Conservation (phyloP, 768 basidiomycete genomes). For the Basidioascus undulatus region DNA sequence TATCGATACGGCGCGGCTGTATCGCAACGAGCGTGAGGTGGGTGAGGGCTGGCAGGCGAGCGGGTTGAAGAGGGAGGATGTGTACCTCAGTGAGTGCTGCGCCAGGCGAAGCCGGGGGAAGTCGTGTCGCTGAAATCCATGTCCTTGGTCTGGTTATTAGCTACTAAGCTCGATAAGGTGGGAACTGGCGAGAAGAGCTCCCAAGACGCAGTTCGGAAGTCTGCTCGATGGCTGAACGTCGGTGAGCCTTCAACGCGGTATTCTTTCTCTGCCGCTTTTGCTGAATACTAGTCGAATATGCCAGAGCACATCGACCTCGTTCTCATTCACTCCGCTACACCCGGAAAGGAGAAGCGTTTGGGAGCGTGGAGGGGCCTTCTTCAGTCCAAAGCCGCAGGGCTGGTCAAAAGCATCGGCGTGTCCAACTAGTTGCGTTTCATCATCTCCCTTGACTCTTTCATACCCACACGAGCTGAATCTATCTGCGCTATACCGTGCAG, state of each 20-base stretch:
- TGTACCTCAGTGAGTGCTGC: slow-evolving; percentile 40
- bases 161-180: slow-evolving; percentile 24
- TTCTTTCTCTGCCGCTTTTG: neutral
- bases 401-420: slow-evolving; percentile 49
- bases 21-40: slow-evolving; percentile 6
- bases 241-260: neutral
- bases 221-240: neutral
- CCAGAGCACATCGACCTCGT: slow-evolving; percentile 46
- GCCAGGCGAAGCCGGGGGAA: neutral
- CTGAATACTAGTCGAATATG: slow-evolving; percentile 3
- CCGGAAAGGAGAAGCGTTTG: slow-evolving; percentile 39
- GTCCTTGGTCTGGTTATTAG: neutral
- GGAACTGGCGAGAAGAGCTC: slow-evolving; percentile 37
- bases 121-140: too few relatives aligned
- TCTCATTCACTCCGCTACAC: slow-evolving; percentile 48
- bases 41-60: slow-evolving; percentile 13
- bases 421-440: slow-evolving; percentile 46
- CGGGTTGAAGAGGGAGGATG: slow-evolving; percentile 29
- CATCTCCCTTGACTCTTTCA: neutral
- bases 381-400: slow-evolving; percentile 33
- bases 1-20: slow-evolving; percentile 16
- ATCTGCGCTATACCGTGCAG: neutral
- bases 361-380: slow-evolving; percentile 45
- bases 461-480: too few relatives aligned
- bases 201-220: slow-evolving; percentile 1